Evolutionary conservation across 352 stramenopile genomes (phyloP).

Genomic region (Phytophthora pseudosyringae): DNA sequence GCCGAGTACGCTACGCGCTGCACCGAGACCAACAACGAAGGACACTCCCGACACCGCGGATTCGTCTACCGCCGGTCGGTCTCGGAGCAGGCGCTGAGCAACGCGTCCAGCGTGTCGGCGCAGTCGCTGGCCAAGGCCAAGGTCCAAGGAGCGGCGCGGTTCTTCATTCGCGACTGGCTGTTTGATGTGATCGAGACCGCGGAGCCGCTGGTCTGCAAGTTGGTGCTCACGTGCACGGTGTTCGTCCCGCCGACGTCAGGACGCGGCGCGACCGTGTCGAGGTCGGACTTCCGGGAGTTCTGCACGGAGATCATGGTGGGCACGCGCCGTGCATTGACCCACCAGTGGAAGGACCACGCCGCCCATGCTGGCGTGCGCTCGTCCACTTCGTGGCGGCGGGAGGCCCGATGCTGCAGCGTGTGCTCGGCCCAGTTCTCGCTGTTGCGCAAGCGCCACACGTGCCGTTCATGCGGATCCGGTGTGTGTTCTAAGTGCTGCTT

Average conservation of each 20-base stretch:
- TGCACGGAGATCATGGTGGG: conserved; percentile 60
- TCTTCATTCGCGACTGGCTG: conserved; percentile 77
- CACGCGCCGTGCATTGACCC: conserved; percentile 54
- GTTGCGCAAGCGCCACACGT: conserved; percentile 66
- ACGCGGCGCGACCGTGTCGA: conserved; percentile 16
- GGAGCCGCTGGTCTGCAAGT: conserved; percentile 65
- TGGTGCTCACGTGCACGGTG: conserved; percentile 70
- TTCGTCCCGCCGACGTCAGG: conserved; percentile 42
- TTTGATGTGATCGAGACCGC: conserved; percentile 69
- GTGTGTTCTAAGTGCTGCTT: conserved; percentile 69
- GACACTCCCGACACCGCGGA: conserved; percentile 41
- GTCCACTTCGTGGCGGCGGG: conserved; percentile 34
- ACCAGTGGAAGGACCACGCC: conserved; percentile 61
- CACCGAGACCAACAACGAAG: conserved; percentile 33
- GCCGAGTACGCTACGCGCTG: conserved; percentile 62
- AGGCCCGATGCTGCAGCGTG: conserved; percentile 56
- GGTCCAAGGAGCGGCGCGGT: conserved; percentile 35
- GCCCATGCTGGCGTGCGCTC: conserved; percentile 29
- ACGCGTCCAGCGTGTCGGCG: conserved; percentile 49
- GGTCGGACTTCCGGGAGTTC: conserved; percentile 69
- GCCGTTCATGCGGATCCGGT: conserved; percentile 52
- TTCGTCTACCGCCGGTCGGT: conserved; percentile 82
- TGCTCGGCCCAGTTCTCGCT: conserved; percentile 69
- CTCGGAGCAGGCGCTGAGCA: conserved; percentile 55
- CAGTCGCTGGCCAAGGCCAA: conserved; percentile 48